A percentile compares a stretch with the other conserved stretches of the same genome.
These are phyloP conservation scores for Diplodia mutila DNA, from an alignment of 2,329 filamentous ascomycete genomes.

Conservation along the genomic window DNA sequence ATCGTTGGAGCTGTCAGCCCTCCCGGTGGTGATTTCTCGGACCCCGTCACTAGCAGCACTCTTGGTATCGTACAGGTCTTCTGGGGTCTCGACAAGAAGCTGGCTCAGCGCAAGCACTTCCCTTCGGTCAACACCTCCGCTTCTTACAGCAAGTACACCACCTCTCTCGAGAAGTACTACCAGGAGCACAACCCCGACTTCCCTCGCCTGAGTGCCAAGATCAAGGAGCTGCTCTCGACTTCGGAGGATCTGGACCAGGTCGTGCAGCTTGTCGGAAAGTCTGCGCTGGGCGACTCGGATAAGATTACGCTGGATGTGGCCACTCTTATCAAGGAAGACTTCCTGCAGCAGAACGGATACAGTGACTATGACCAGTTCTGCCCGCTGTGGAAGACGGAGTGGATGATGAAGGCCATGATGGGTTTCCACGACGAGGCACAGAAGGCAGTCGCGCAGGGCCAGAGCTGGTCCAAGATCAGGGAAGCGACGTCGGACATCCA, in stretches of 20 bases:
- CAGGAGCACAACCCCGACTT: slow-evolving; percentile 93
- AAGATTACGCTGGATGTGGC: slow-evolving; percentile 98
- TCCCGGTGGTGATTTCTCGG: slow-evolving; percentile 97
- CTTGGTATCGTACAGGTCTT: slow-evolving; percentile 98
- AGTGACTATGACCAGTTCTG: slow-evolving; percentile 99
- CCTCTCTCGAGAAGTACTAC: slow-evolving; percentile 87
- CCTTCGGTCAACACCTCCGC: slow-evolving; percentile 94
- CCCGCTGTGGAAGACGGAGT: slow-evolving; percentile 98
- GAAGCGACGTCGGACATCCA: slow-evolving; percentile 89
- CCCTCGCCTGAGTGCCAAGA: slow-evolving; percentile 86
- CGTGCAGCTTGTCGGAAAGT: slow-evolving; percentile 97
- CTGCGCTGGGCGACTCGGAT: slow-evolving; percentile 90
- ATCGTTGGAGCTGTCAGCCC: slow-evolving; percentile 98
- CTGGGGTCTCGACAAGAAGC: slow-evolving; percentile 99
- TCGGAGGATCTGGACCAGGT: slow-evolving; percentile 98
- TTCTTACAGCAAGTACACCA: slow-evolving; percentile 97
- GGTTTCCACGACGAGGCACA: slow-evolving; percentile 97
- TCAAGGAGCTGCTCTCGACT: slow-evolving; percentile 90
- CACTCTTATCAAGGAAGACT: slow-evolving; percentile 93
- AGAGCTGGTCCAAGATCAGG: slow-evolving; percentile 89
- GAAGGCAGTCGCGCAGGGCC: slow-evolving; percentile 89
- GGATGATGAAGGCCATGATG: slow-evolving; percentile 99
- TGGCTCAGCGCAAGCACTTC: slow-evolving; percentile 98
- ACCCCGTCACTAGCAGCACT: slow-evolving; percentile 92
- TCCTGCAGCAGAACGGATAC: slow-evolving; percentile 98